Conservation (phyloP, 495 filamentous ascomycete genomes). For the Aspergillus coremiiformis region DNA sequence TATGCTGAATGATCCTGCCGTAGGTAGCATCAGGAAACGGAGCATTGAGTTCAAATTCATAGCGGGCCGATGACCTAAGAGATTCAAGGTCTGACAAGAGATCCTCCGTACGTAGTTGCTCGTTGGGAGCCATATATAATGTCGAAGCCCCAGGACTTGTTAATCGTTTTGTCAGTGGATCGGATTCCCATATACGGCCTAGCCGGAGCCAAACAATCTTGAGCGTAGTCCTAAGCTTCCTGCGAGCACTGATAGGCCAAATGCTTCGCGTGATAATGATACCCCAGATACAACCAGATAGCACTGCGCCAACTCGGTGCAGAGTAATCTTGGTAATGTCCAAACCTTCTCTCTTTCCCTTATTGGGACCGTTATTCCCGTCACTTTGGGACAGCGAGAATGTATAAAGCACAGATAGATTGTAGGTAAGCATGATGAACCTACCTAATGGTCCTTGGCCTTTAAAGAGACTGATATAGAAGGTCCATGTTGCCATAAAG, state of each 20-base stretch:
- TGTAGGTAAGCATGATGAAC: slow-evolving; percentile 91
- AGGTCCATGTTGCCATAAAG: slow-evolving; percentile 73
- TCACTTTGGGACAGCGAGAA: slow-evolving; percentile 78
- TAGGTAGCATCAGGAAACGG: slow-evolving; percentile 70
- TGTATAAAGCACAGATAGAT: slow-evolving; percentile 90
- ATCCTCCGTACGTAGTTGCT: slow-evolving; percentile 62
- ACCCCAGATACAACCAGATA: slow-evolving; percentile 85
- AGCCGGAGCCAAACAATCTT: slow-evolving; percentile 84
- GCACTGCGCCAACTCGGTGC: slow-evolving; percentile 82
- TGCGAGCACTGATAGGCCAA: slow-evolving; percentile 86
- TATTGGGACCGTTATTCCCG: slow-evolving; percentile 59
- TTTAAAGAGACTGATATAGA: slow-evolving; percentile 78
- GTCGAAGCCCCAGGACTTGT: slow-evolving; percentile 39
- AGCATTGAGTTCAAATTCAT: slow-evolving; percentile 76
- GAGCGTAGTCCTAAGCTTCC: slow-evolving; percentile 77
- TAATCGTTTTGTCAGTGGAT: slow-evolving; percentile 67
- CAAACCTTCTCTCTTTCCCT: slow-evolving; percentile 66
- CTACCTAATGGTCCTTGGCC: slow-evolving; percentile 85
- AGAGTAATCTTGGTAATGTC: slow-evolving; percentile 80
- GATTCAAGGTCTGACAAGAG: slow-evolving; percentile 60
- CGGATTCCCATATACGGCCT: slow-evolving; percentile 88
- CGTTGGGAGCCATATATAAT: slow-evolving; percentile 68
- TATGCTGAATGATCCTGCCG: slow-evolving; percentile 65
- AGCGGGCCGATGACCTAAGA: slow-evolving; percentile 60
- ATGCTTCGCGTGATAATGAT: slow-evolving; percentile 84